Conservation (phyloP, 1,139 yeast genomes). For the Meyerozyma elateridarum region DNA sequence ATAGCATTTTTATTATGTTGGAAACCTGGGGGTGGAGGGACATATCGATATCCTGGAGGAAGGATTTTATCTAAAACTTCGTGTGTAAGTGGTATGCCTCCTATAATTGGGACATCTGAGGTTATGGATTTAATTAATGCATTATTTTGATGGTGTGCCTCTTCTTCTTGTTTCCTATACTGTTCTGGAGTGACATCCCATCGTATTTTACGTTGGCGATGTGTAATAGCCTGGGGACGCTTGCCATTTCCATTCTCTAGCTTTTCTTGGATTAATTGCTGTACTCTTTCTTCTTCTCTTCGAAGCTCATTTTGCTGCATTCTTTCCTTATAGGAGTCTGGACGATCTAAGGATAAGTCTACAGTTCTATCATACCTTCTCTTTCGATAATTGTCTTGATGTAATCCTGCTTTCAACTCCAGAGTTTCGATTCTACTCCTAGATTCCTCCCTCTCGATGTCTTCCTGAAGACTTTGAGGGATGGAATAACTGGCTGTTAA, state of each 20-base stretch:
- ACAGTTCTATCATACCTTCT: constrained; percentile 21
- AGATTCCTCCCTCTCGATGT: constrained; percentile 1
- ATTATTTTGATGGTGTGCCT: constrained; percentile 7
- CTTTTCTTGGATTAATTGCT: constrained; percentile 15
- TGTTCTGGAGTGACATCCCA: constrained; percentile 38
- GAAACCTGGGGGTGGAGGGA: constrained; percentile 46
- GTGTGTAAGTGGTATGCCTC: constrained; percentile 46
- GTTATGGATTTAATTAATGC: neutral
- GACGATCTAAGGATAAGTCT: constrained; percentile 20
- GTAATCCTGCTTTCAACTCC: constrained; percentile 2
- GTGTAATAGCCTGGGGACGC: constrained; percentile 14
- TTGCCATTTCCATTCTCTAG: constrained; percentile 15
- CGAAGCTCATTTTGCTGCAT: constrained; percentile 33
- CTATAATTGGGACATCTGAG: constrained; percentile 32
- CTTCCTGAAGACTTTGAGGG: neutral
- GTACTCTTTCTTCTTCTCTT: constrained; percentile 25
- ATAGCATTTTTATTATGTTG: constrained; percentile 25
- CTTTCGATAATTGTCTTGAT: constrained; percentile 16
- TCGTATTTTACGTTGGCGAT: constrained; percentile 15
- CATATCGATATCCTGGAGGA: constrained; percentile 50
- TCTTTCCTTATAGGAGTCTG: constrained; percentile 29
- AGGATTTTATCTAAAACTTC: constrained; percentile 47
- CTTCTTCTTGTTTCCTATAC: constrained; percentile 12
- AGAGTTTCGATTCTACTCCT: neutral
- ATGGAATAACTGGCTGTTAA: constrained; percentile 1